A percentile compares a stretch with the other conserved stretches of the same genome.
These are phyloP conservation scores for Blastomyces silverae DNA, from an alignment of 2,329 filamentous ascomycete genomes.

Conservation along the genomic window DNA sequence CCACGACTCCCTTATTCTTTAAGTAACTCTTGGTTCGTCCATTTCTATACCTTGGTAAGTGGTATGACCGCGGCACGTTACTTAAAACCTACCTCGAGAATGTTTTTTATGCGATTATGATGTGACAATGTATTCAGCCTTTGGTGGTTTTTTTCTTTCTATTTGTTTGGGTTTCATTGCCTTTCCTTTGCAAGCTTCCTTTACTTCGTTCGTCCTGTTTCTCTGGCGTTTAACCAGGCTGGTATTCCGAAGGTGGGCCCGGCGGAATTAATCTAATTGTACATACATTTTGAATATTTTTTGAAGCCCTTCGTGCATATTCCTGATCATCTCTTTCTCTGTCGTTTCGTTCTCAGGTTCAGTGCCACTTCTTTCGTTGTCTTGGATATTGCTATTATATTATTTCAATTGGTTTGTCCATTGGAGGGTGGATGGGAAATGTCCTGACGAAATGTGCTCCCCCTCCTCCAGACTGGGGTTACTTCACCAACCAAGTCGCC, in stretches of 20 bases:
- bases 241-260: not conserved
- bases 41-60: not conserved
- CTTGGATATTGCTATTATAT: not conserved
- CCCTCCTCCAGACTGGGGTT: no score
- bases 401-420: not conserved
- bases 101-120: not conserved
- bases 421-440: no score
- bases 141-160: not conserved
- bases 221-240: not conserved
- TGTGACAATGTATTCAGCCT: constrained; percentile 3
- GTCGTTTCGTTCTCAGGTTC: not conserved
- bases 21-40: not conserved
- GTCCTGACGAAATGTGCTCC: no score
- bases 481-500: no score
- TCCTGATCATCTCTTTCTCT: not conserved
- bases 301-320: not conserved
- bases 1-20: not conserved
- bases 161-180: not conserved
- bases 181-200: not conserved
- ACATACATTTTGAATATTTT: not conserved
- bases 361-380: not conserved
- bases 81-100: not conserved
- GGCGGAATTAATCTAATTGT: not conserved
- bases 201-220: not conserved
- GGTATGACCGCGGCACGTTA: no score